These are phyloP conservation scores for Kitagawia praeruptora DNA, from an alignment of 129 eudicot species.

Conservation along the genomic window DNA sequence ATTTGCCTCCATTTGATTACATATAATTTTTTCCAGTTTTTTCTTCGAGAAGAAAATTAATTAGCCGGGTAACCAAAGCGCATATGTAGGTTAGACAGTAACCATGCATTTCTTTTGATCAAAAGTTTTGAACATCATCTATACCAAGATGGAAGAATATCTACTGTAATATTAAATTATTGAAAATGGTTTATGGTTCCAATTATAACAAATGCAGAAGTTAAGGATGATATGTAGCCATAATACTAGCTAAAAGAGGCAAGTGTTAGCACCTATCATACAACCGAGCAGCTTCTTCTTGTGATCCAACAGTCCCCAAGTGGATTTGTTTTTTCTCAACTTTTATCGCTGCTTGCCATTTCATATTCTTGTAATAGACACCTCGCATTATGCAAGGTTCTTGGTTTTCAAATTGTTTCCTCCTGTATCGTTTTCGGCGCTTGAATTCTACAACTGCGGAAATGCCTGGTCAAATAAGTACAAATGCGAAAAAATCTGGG, in stretches of 20 bases:
- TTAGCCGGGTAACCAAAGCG: not conserved
- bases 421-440: slow-evolving; percentile 66
- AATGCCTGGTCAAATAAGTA: slow-evolving; percentile 2
- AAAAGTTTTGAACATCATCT: not conserved
- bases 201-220: not conserved
- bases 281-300: slow-evolving; percentile 88
- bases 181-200: not conserved
- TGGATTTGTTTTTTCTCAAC: slow-evolving; percentile 98
- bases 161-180: not conserved
- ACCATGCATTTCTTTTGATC: not conserved
- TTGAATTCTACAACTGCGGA: slow-evolving; percentile 44
- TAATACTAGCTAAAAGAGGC: not conserved
- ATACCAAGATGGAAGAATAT: not conserved
- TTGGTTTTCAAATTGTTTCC: slow-evolving; percentile 65
- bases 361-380: slow-evolving; percentile 89
- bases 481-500: not conserved
- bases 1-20: too few species aligned
- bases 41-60: not conserved
- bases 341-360: slow-evolving; percentile 99
- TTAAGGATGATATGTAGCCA: not conserved
- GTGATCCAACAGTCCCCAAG: slow-evolving; percentile 85
- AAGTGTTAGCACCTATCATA: slow-evolving; percentile 71
- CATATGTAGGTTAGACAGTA: not conserved
- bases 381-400: slow-evolving; percentile 74
- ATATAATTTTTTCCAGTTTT: not conserved